Evolutionary conservation across 495 filamentous ascomycete genomes (phyloP).

Genomic region (Podospora bellae-mahoneyi): DNA sequence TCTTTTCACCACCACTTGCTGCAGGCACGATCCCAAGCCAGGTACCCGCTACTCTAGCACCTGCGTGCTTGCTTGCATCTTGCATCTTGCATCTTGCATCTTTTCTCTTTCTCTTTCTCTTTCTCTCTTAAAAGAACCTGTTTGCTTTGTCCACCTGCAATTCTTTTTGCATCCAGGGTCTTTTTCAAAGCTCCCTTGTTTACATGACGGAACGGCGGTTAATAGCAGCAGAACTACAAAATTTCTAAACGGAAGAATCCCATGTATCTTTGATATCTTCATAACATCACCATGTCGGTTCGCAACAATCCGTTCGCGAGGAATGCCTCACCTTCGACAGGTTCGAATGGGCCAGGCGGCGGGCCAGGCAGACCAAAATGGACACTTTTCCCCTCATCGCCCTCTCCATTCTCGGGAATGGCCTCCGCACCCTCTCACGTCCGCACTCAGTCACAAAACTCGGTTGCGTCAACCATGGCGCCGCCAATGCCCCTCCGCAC

Average conservation of each 20-base stretch:
- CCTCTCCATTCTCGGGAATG: slow-evolving; percentile 45
- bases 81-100: neutral
- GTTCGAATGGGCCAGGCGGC: slow-evolving; percentile 41
- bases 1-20: slow-evolving; percentile 1
- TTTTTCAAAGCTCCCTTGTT: slow-evolving; percentile 16
- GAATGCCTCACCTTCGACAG: slow-evolving; percentile 58
- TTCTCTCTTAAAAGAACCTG: neutral
- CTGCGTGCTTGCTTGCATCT: neutral
- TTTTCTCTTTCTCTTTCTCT: neutral
- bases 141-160: neutral
- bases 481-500: slow-evolving; percentile 29
- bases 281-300: slow-evolving; percentile 39
- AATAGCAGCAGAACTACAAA: slow-evolving; percentile 13
- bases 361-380: slow-evolving; percentile 63
- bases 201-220: slow-evolving; percentile 19
- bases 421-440: slow-evolving; percentile 34
- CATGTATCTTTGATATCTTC: slow-evolving; percentile 19
- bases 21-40: neutral
- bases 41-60: neutral
- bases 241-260: slow-evolving; percentile 17
- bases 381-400: slow-evolving; percentile 54
- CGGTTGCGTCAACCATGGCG: slow-evolving; percentile 27
- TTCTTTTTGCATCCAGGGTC: neutral
- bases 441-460: slow-evolving; percentile 45
- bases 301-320: slow-evolving; percentile 76